Evolutionary conservation across 2,329 filamentous ascomycete genomes (phyloP).

Genomic region (Graphium sp.): DNA sequence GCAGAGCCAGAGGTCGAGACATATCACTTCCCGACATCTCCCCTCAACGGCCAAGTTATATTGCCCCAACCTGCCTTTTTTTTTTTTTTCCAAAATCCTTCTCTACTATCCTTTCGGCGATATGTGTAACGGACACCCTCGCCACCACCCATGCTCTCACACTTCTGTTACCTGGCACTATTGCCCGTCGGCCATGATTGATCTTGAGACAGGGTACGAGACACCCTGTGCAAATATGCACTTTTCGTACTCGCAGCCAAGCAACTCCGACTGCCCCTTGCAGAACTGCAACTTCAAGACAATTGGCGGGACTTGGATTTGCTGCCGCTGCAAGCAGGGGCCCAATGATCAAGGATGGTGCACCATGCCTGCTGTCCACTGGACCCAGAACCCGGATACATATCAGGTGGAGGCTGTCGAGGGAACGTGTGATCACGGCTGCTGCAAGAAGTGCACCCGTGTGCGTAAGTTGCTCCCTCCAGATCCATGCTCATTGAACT

Average conservation of each 20-base stretch:
- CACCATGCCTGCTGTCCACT: conserved; percentile 16
- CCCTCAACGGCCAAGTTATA: background rate
- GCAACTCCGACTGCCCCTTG: conserved; percentile 26
- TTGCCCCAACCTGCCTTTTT: background rate
- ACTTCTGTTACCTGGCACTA: conserved; percentile 39
- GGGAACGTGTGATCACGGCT: conserved; percentile 32
- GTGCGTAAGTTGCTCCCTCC: conserved; percentile 27
- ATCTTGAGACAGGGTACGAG: conserved; percentile 30
- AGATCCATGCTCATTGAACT: no score
- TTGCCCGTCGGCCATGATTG: conserved; percentile 26
- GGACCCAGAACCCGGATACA: conserved; percentile 14
- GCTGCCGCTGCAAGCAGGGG: conserved; percentile 31
- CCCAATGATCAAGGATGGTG: conserved; percentile 38
- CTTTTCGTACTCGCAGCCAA: conserved; percentile 26
- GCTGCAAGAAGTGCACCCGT: conserved; percentile 28
- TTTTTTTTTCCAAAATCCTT: background rate
- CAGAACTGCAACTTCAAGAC: conserved; percentile 32
- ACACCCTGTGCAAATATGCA: conserved; percentile 29
- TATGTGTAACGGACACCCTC: conserved; percentile 39
- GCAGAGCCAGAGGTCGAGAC: background rate
- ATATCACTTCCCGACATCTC: background rate
- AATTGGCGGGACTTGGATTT: conserved; percentile 33
- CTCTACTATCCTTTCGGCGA: conserved; percentile 6
- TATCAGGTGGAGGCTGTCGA: conserved; percentile 17
- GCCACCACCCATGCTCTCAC: conserved; percentile 32